These are phyloP conservation scores for Pholiota microspora DNA, from an alignment of 768 basidiomycete genomes.

Conservation along the genomic window DNA sequence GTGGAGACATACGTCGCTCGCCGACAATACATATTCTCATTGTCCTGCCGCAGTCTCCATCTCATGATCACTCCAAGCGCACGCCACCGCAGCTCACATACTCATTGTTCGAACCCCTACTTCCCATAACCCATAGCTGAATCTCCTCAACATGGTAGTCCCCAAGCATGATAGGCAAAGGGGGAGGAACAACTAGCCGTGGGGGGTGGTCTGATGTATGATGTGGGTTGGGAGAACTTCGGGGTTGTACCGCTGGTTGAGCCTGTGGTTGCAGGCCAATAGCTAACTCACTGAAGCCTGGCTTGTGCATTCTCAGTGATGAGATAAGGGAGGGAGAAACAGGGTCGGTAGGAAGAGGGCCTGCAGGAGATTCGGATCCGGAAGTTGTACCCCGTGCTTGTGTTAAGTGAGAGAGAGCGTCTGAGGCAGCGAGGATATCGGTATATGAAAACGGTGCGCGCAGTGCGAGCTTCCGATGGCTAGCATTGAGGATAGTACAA, in stretches of 20 bases:
- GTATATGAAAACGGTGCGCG: constrained; percentile 36
- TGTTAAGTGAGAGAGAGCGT: not conserved
- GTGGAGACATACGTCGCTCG: no score
- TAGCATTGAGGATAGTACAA: constrained; percentile 51
- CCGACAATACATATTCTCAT: no score
- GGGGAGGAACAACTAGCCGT: constrained; percentile 9
- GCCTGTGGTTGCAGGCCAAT: not conserved
- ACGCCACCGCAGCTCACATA: constrained; percentile 51
- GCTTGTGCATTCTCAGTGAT: no score
- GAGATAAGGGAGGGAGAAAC: no score
- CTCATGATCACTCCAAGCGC: constrained; percentile 19
- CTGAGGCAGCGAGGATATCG: constrained; percentile 28
- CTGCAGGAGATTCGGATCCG: not conserved
- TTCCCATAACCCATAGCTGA: constrained; percentile 73
- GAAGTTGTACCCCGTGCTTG: not conserved
- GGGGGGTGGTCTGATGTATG: no score
- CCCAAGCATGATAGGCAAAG: constrained; percentile 47
- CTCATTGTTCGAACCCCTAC: constrained; percentile 58
- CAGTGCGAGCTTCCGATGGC: constrained; percentile 36
- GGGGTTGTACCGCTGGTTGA: not conserved
- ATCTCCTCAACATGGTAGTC: constrained; percentile 52
- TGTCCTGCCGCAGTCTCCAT: no score
- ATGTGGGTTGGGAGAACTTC: no score
- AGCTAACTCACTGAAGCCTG: no score
- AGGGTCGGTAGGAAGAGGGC: not conserved